Evolutionary conservation across 495 filamentous ascomycete species (phyloP).

Genomic region (Tuber indicum): DNA sequence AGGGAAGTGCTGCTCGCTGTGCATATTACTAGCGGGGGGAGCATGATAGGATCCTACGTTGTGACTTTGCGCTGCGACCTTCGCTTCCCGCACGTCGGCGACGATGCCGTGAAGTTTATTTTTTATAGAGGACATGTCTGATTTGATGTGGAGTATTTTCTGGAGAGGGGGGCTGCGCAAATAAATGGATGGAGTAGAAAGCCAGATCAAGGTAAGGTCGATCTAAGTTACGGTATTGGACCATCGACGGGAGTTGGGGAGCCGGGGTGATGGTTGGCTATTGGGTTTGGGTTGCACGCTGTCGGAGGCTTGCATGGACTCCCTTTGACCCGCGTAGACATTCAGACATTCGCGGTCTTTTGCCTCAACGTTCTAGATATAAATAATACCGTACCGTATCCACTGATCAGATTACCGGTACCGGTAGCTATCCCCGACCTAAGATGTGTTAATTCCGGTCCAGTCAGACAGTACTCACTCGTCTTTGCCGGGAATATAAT

Average conservation of each 20-base stretch:
- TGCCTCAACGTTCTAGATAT: too few relatives aligned
- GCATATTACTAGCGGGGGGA: constrained; percentile 11
- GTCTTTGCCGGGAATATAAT: too few relatives aligned
- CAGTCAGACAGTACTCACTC: too few relatives aligned
- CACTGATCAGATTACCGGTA: too few relatives aligned
- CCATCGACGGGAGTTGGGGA: not conserved
- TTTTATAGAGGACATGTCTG: constrained; percentile 11
- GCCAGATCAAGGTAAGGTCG: not conserved
- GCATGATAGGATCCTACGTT: constrained; percentile 19
- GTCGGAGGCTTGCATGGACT: not conserved
- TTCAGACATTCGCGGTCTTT: too few relatives aligned
- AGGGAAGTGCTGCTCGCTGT: constrained; percentile 13
- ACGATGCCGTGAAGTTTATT: constrained; percentile 15
- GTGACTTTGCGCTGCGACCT: constrained; percentile 22
- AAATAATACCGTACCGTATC: too few relatives aligned
- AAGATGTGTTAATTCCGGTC: too few relatives aligned
- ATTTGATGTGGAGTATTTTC: not conserved
- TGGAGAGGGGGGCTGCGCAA: not conserved
- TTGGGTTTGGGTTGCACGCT: not conserved
- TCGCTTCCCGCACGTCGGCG: constrained; percentile 28
- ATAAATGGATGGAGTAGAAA: not conserved
- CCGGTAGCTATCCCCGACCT: too few relatives aligned
- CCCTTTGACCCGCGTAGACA: too few relatives aligned
- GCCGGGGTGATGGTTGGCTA: too few relatives aligned
- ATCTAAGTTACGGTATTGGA: not conserved